These are phyloP conservation scores for Coniferiporia sulphurascens DNA, from an alignment of 1,284 basidiomycete genomes.

Conservation along the genomic window DNA sequence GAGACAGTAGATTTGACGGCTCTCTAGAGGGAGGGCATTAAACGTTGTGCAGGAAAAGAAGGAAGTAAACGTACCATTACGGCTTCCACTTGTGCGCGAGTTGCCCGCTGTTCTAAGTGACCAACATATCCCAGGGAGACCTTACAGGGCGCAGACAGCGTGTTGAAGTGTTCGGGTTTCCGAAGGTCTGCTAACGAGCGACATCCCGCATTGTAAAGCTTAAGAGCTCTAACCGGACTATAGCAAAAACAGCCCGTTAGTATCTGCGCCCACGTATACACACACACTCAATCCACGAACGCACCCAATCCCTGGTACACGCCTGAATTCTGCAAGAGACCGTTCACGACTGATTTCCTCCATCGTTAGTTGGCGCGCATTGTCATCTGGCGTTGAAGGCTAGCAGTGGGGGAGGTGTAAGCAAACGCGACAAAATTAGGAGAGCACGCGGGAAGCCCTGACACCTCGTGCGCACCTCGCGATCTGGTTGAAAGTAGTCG, in stretches of 20 bases:
- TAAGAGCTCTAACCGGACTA: constrained; percentile 20
- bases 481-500: constrained; percentile 15
- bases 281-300: no score
- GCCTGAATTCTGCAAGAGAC: constrained; percentile 15
- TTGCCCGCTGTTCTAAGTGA: constrained; percentile 10
- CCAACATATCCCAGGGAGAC: constrained; percentile 16
- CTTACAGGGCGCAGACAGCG: constrained; percentile 14
- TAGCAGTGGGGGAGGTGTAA: no score
- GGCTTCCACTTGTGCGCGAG: constrained; percentile 18
- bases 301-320: constrained; percentile 22
- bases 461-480: constrained; percentile 5
- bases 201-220: constrained; percentile 20
- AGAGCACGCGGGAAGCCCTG: no score
- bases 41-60: background rate
- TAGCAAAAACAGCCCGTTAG: background rate
- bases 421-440: no score
- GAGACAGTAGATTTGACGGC: constrained; percentile 12
- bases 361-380: no score
- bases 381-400: no score
- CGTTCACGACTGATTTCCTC: constrained; percentile 13
- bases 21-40: constrained; percentile 2
- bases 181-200: constrained; percentile 19
- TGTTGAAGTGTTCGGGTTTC: constrained; percentile 10
- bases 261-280: background rate
- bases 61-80: constrained; percentile 14